Evolutionary conservation across 305 asterid species (phyloP).

Genomic region (Stenogyne calaminthoides): DNA sequence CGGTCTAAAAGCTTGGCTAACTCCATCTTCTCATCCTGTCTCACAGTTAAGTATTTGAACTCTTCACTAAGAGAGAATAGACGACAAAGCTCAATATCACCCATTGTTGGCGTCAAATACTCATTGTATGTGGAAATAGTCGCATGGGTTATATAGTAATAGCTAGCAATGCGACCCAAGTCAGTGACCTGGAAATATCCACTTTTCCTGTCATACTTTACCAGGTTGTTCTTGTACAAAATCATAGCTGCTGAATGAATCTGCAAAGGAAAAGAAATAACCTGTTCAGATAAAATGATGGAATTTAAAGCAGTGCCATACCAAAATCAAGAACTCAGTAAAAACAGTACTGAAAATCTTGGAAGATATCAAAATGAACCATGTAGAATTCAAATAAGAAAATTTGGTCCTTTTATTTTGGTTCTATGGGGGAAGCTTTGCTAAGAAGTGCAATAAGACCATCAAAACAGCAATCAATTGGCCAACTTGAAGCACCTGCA

Average conservation of each 20-base stretch:
- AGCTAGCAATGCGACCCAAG: constrained; percentile 98
- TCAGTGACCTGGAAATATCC: constrained; percentile 99
- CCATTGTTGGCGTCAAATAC: constrained; percentile 93
- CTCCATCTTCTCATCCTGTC: constrained; percentile 98
- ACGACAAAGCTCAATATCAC: constrained; percentile 96
- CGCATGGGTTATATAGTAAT: constrained; percentile 85
- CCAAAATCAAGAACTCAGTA: constrained; percentile 6
- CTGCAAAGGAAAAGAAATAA: constrained; percentile 45
- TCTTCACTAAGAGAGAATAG: constrained; percentile 95
- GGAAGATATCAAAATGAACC: not conserved
- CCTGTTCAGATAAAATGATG: constrained; percentile 2
- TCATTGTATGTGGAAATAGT: constrained; percentile 87
- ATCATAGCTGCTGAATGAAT: constrained; percentile 88
- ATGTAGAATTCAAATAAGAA: constrained; percentile 9
- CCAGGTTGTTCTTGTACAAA: constrained; percentile 82
- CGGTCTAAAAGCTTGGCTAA: constrained; percentile 88
- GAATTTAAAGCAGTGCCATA: not conserved
- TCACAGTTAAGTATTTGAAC: constrained; percentile 84
- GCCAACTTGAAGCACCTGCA: not conserved
- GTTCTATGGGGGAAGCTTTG: not conserved
- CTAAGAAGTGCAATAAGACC: not conserved
- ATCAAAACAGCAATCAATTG: constrained; percentile 14
- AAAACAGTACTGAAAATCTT: not conserved
- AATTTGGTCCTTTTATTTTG: not conserved
- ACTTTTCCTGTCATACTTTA: constrained; percentile 91